These are phyloP conservation scores for Entomortierella beljakovae DNA, from an alignment of 192 early-diverging fungal species.

Conservation along the genomic window DNA sequence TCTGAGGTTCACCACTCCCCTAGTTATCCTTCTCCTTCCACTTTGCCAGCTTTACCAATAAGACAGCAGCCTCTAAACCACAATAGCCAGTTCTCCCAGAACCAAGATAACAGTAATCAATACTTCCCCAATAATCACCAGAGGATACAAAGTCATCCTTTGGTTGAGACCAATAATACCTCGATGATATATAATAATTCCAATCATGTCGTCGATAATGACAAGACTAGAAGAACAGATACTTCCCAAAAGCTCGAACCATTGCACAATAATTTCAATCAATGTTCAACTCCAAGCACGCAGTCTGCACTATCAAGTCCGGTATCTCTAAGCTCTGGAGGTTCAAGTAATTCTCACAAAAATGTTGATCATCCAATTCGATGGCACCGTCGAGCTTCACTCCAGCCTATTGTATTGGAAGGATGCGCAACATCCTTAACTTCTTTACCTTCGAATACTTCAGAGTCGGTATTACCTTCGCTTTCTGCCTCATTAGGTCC, in stretches of 20 bases:
- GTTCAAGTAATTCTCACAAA: neutral
- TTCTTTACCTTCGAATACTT: neutral
- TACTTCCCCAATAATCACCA: neutral
- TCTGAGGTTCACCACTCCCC: slow-evolving; percentile 3
- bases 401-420: neutral
- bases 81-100: neutral
- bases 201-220: neutral
- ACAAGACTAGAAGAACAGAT: neutral
- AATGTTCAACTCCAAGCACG: neutral
- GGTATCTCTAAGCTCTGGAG: neutral
- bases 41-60: neutral
- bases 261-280: neutral
- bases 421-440: neutral
- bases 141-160: neutral
- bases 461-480: neutral
- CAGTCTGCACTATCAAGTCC: neutral
- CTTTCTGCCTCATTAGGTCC: neutral
- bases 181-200: neutral
- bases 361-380: neutral
- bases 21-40: slow-evolving; percentile 2
- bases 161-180: neutral
- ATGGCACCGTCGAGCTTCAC: neutral
- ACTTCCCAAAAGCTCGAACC: neutral
- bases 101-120: neutral
- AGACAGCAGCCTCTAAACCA: neutral